Percentiles rank a stretch among this genome's conserved stretches.
These are phyloP conservation scores for Bertia moriformis DNA, from an alignment of 2,329 filamentous ascomycete genomes.

Conservation along the genomic window DNA sequence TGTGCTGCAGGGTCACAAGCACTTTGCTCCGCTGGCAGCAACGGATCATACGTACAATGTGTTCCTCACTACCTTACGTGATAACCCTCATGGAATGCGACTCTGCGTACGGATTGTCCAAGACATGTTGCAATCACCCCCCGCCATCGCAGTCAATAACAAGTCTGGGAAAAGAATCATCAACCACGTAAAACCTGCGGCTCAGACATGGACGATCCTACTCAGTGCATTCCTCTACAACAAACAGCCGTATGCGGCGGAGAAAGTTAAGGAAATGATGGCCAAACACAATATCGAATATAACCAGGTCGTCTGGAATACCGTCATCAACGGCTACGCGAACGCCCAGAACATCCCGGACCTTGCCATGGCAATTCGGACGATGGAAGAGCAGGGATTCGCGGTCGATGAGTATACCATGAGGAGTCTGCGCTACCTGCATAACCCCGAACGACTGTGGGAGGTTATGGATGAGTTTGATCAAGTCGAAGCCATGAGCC, in stretches of 20 bases:
- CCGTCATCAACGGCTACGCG: neutral
- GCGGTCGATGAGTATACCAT: neutral
- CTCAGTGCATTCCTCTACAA: neutral
- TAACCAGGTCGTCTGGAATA: neutral
- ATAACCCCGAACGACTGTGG: neutral
- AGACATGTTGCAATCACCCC: neutral
- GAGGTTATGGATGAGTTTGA: neutral
- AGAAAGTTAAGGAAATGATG: neutral
- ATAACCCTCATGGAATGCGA: neutral
- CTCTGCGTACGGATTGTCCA: neutral
- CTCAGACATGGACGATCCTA: constrained; percentile 1
- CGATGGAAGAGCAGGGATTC: neutral
- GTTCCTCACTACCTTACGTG: neutral
- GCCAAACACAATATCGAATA: neutral
- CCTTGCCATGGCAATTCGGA: neutral
- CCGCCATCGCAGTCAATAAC: neutral
- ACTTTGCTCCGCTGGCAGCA: neutral
- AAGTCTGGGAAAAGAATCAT: neutral
- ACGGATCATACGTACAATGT: neutral
- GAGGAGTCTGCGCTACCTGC: neutral
- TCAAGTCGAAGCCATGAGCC: too few relatives aligned
- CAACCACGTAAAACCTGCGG: neutral
- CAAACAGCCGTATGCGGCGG: neutral
- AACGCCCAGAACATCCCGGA: neutral
- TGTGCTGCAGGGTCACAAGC: neutral